Base-by-base conservation (phyloP, 306 rosid genomes). In the Gastrolobium bilobum region DNA sequence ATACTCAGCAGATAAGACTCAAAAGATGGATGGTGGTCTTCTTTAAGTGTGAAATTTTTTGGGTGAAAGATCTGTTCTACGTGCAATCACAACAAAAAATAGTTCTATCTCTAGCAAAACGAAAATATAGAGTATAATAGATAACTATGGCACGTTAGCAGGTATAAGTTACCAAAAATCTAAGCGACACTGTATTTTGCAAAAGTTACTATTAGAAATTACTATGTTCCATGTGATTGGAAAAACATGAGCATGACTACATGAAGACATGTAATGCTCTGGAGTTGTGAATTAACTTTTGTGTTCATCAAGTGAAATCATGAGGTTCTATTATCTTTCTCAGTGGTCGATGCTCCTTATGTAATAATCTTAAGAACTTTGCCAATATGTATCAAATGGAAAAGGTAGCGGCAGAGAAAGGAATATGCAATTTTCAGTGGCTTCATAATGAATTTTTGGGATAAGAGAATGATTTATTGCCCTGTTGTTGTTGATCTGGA, bases 261-360 rank as follows among this genome's bases (percentile, higher is more conserved):
- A 35, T 2, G 3, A 61, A n/a, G 56, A 47, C 26, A 60, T 42
- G 60, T 6, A 15, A 67, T 58, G 38, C 37, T 53, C 13, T 11
- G 56, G 13, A 63, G 34, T 46, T 35, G 40, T 26, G 20, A 11
- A 11, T 34, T 14, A 51, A 76, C 47, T 26, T 59, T 74, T 52
- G 66, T 7, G 40, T 20, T 11, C n/a, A 3, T 44, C 31, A 31
- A 43, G 38, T 67, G 76, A 77, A 42, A 6, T 56, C 73, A n/a
- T 15, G 58, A 77, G 68, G 69, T 46, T 77, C 10, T 54, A 10
- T 67, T 54, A 34, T 74, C 42, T 14, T 38, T 20, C 75, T 65
- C 10, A 40, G 7, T 43, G 60, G 54, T 46, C 4, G 10, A 11
- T 44, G 52, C 39, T 4, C 73, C 34, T 2, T 47, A 10, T 47